These are phyloP conservation scores for Podila verticillata DNA, from an alignment of 192 early-diverging fungal genomes.

Conservation along the genomic window DNA sequence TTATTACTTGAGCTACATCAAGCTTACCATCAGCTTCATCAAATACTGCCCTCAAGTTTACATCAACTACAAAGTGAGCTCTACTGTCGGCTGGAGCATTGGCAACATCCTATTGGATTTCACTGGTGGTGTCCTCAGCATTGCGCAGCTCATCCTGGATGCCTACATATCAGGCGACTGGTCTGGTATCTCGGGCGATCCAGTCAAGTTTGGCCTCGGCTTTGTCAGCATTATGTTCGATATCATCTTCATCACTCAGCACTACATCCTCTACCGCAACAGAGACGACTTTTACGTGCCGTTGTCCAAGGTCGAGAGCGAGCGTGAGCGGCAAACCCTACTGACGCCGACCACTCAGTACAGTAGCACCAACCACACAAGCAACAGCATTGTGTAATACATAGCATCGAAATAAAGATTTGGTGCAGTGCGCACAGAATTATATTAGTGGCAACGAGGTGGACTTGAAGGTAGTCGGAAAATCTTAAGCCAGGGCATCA, in stretches of 20 bases:
- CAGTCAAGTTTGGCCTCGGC: constrained; percentile 80
- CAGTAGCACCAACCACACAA: neutral
- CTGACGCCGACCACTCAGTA: neutral
- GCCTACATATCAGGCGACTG: constrained; percentile 66
- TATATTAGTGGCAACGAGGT: no score
- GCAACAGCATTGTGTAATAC: neutral
- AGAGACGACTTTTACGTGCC: constrained; percentile 42
- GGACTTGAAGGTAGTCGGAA: no score
- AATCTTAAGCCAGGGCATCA: no score
- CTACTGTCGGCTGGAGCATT: constrained; percentile 90
- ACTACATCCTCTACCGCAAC: constrained; percentile 76
- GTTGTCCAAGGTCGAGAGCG: constrained; percentile 23
- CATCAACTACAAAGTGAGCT: constrained; percentile 74
- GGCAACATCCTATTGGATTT: constrained; percentile 88
- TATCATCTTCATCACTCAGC: constrained; percentile 79
- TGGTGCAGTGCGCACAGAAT: no score
- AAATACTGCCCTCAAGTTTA: constrained; percentile 83
- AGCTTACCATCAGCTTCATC: constrained; percentile 77
- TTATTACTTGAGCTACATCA: constrained; percentile 79
- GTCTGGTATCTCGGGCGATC: constrained; percentile 65
- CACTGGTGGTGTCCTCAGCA: constrained; percentile 79
- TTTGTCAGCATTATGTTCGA: constrained; percentile 82
- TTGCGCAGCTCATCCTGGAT: constrained; percentile 81
- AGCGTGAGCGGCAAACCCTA: neutral
- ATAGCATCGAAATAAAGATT: no score